Evolutionary conservation across 257 asterid genomes (phyloP), one percentile per base, ranked within the genome.

Genomic region (Ajuga chamaepitys): DNA sequence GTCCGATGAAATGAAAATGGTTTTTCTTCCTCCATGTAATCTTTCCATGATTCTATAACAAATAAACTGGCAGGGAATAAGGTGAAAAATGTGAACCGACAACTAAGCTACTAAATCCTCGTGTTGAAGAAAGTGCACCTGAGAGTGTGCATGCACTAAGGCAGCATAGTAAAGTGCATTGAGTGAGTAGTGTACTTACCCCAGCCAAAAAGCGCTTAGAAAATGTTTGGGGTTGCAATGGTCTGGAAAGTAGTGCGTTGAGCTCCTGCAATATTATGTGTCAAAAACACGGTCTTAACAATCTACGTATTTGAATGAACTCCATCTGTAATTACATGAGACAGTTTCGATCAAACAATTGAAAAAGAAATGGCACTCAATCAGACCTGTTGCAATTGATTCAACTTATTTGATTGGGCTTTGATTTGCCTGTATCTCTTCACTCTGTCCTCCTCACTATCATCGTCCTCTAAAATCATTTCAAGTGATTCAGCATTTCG

Each of bases 371-470:
- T 64, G 22, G 6, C 9, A 46, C 57, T 57, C 40, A 65, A 48
- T 63, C 32, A 57, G 28, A 93, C 99, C 95, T 81, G 91, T 74
- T 88, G 95, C 85, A 90, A 77, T 73, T 85, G 85, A 46, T 75
- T 75, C 59, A 94, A 76, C 67, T 86, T 95, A 66, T 77, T 78
- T 56, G 90, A 81, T 38, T 83, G 82, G 75, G 78, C 79, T 79
- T 82, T 90, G 75, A 80, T 86, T 74, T 73, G 84, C 79, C 78
- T 85, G 80, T 73, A 67, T 59, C 60, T 85, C 79, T 82, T 83
- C 80, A 81, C 89, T 71, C 82, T 84, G 60, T 94, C 99, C 58
- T 86, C 99, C 76, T 94, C 99, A 56, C 97, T 94, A 17, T 88
- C 96, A 80, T 75, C 47, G 35, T 90, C 93, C 28, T 90, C 99